Percentiles rank a stretch among this genome's conserved stretches.
phyloP scores from a whole-genome alignment of 768 basidiomycete genomes.

The Baorangia bicolor region DNA sequence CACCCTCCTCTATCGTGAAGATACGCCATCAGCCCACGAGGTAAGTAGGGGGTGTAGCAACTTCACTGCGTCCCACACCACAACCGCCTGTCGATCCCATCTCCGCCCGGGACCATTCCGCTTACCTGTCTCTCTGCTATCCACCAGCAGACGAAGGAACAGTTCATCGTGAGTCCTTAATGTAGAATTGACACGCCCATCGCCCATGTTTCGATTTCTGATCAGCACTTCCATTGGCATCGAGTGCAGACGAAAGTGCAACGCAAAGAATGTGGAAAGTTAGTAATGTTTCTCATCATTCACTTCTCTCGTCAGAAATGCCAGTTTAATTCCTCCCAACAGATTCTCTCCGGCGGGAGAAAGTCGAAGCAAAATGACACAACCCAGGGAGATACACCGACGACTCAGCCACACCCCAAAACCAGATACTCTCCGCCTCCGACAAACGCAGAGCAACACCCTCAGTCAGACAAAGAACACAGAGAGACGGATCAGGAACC shows the following conservation, averaged over 20 bases:
- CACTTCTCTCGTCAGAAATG: background rate
- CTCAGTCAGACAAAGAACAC: background rate
- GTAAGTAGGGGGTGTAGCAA: no score
- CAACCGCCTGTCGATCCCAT: background rate
- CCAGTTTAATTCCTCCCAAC: background rate
- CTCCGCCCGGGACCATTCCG: no score
- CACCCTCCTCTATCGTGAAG: background rate
- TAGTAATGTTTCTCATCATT: background rate
- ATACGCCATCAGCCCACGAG: background rate
- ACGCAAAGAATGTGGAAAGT: background rate
- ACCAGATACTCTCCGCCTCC: background rate
- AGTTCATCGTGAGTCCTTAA: background rate
- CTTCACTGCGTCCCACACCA: no score
- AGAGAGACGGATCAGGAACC: no score
- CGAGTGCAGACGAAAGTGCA: background rate
- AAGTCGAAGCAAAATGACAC: background rate
- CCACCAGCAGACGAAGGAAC: background rate
- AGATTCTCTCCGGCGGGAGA: background rate
- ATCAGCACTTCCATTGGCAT: background rate
- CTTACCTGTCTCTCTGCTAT: background rate
- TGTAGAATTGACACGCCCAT: background rate
- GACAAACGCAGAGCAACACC: background rate
- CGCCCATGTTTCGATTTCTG: background rate
- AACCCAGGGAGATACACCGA: no score
- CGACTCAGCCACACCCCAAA: no score